These are phyloP conservation scores for Malassezia nana DNA, from an alignment of 1,284 basidiomycete species.

Conservation along the genomic window DNA sequence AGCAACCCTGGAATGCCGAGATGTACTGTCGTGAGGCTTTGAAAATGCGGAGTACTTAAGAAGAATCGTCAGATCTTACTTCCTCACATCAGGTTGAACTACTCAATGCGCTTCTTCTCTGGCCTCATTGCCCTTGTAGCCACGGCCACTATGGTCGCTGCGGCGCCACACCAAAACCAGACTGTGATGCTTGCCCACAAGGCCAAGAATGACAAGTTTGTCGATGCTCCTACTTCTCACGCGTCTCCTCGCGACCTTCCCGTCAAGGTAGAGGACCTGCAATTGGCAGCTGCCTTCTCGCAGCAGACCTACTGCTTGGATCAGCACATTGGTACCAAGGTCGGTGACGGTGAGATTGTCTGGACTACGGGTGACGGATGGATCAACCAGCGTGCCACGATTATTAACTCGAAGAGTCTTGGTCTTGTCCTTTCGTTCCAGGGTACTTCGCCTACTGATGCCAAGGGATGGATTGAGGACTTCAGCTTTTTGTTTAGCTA, in stretches of 20 bases:
- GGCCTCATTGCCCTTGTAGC: not conserved
- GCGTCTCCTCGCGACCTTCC: not conserved
- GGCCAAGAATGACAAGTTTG: not conserved
- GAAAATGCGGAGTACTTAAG: too few species aligned
- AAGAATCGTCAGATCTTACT: too few species aligned
- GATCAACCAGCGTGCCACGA: slow-evolving; percentile 12
- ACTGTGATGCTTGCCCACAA: not conserved
- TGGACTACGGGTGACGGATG: slow-evolving; percentile 10
- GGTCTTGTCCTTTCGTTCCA: slow-evolving; percentile 10
- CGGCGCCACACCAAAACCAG: not conserved
- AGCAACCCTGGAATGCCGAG: too few species aligned
- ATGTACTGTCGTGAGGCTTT: too few species aligned
- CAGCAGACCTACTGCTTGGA: slow-evolving; percentile 14
- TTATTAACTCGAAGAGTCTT: slow-evolving; percentile 12
- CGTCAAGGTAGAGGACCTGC: not conserved
- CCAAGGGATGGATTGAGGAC: not conserved
- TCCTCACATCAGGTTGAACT: too few species aligned
- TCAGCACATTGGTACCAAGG: not conserved
- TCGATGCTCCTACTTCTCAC: not conserved
- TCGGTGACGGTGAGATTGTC: slow-evolving; percentile 15
- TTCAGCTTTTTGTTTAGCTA: slow-evolving; percentile 1
- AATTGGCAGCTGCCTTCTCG: slow-evolving; percentile 2
- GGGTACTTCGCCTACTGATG: slow-evolving; percentile 4
- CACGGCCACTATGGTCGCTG: not conserved
- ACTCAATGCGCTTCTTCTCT: not conserved